A percentile compares a stretch with the other conserved stretches of the same genome.
These are phyloP conservation scores for Sequoia sempervirens DNA, from an alignment of 75 land plant species.

Conservation along the genomic window DNA sequence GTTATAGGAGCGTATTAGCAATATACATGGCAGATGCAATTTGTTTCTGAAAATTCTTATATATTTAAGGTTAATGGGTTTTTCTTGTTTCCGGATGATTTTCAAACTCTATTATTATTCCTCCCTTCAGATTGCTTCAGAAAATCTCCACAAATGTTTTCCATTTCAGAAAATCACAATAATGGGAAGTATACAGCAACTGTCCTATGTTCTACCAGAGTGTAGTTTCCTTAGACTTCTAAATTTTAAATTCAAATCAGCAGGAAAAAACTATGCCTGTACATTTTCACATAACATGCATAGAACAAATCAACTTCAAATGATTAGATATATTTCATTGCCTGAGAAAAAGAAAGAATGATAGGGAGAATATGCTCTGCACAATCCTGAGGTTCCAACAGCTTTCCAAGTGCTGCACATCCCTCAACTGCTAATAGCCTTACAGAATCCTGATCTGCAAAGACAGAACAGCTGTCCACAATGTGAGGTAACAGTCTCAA, in stretches of 20 bases:
- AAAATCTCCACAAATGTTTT: background rate
- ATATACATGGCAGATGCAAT: too few species aligned
- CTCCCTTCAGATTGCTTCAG: background rate
- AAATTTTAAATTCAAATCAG: background rate
- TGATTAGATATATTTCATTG: conserved; percentile 10
- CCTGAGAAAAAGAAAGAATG: conserved; percentile 87
- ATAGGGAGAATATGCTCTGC: conserved; percentile 81
- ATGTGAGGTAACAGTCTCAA: background rate
- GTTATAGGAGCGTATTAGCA: background rate
- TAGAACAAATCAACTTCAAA: background rate
- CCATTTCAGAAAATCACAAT: background rate
- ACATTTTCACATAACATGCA: background rate
- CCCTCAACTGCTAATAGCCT: conserved; percentile 83
- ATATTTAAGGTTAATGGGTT: background rate
- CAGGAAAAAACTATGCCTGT: background rate
- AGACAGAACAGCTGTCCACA: background rate
- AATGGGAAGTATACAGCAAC: background rate
- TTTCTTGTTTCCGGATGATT: background rate
- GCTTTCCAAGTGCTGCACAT: conserved; percentile 83
- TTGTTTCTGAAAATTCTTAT: too few species aligned
- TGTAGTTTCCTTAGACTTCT: background rate
- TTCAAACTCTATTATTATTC: background rate
- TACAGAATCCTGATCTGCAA: conserved; percentile 91
- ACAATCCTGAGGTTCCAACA: conserved; percentile 86
- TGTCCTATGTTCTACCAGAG: background rate